Conservation (phyloP, 768 basidiomycete genomes). For the Galerina sulciceps region DNA sequence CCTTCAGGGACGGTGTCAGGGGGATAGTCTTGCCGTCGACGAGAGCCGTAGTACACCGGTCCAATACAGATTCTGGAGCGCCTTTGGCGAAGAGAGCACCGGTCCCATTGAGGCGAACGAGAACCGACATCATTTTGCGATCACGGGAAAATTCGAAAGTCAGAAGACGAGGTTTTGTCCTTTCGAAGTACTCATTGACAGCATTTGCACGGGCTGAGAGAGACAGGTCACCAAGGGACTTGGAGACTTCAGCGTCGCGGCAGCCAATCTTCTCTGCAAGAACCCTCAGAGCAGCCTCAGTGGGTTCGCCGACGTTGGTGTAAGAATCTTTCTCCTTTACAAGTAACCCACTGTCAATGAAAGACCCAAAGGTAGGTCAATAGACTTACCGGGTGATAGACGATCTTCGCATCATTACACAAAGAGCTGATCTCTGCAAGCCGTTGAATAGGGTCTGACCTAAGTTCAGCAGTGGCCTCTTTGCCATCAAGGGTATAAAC, state of each 20-base stretch:
- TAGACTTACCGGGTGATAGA: conserved; percentile 69
- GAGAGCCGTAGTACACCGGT: conserved; percentile 79
- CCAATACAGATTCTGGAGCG: conserved; percentile 93
- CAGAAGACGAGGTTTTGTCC: conserved; percentile 74
- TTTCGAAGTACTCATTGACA: conserved; percentile 84
- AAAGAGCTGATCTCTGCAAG: conserved; percentile 91
- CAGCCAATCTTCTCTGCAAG: conserved; percentile 94
- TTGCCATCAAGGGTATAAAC: conserved; percentile 72
- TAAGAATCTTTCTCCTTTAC: conserved; percentile 79
- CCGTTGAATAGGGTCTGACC: conserved; percentile 74
- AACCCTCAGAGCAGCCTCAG: conserved; percentile 95
- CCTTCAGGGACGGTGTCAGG: conserved; percentile 64
- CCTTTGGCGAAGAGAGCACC: conserved; percentile 95
- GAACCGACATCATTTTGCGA: conserved; percentile 99
- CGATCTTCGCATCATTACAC: conserved; percentile 93
- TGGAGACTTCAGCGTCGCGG: conserved; percentile 57
- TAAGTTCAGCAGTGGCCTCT: conserved; percentile 56
- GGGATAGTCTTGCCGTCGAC: conserved; percentile 67
- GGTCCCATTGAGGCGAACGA: conserved; percentile 68
- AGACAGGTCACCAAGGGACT: conserved; percentile 60
- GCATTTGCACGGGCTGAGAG: conserved; percentile 74
- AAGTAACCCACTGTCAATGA: conserved; percentile 5
- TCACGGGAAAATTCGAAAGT: conserved; percentile 99
- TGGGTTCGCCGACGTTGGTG: conserved; percentile 91
- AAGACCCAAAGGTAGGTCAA: not conserved